Conservation (phyloP, 352 stramenopile genomes). For the Globisporangium echinulatum region DNA sequence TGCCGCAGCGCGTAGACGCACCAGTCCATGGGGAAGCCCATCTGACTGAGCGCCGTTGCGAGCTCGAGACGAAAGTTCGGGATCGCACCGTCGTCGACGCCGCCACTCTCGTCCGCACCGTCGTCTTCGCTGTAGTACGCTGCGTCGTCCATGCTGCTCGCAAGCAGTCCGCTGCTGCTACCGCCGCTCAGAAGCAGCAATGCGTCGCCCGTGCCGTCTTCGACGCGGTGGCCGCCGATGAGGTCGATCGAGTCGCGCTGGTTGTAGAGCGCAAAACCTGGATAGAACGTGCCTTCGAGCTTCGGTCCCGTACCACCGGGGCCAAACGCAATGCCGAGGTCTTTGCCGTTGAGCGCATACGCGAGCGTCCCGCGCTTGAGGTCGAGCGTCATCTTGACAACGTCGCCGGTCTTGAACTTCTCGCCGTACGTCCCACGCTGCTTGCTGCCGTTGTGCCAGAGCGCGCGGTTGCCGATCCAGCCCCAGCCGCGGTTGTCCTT, state of each 20-base stretch:
- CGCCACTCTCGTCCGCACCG: slow-evolving; percentile 21
- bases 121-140: slow-evolving; percentile 80
- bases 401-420: slow-evolving; percentile 86
- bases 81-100: slow-evolving; percentile 33
- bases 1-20: slow-evolving; percentile 77
- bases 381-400: slow-evolving; percentile 80
- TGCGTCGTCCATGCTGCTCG: slow-evolving; percentile 36
- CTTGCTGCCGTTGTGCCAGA: slow-evolving; percentile 90
- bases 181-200: slow-evolving; percentile 19
- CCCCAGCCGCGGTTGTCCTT: slow-evolving; percentile 90
- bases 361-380: slow-evolving; percentile 76
- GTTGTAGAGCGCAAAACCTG: slow-evolving; percentile 84
- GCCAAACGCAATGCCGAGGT: slow-evolving; percentile 86
- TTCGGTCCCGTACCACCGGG: slow-evolving; percentile 77
- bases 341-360: slow-evolving; percentile 87
- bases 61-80: slow-evolving; percentile 85
- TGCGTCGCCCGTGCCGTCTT: slow-evolving; percentile 39
- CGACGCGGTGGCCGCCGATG: slow-evolving; percentile 76
- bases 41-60: slow-evolving; percentile 69
- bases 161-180: slow-evolving; percentile 18
- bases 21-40: slow-evolving; percentile 87
- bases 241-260: slow-evolving; percentile 83
- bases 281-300: slow-evolving; percentile 83
- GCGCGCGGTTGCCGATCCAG: slow-evolving; percentile 86
- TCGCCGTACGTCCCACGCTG: slow-evolving; percentile 86